A percentile compares a stretch with the other conserved stretches of the same genome.
Evolutionary conservation across 345 rosid species (phyloP).

Genomic region (Jatropha curcas): DNA sequence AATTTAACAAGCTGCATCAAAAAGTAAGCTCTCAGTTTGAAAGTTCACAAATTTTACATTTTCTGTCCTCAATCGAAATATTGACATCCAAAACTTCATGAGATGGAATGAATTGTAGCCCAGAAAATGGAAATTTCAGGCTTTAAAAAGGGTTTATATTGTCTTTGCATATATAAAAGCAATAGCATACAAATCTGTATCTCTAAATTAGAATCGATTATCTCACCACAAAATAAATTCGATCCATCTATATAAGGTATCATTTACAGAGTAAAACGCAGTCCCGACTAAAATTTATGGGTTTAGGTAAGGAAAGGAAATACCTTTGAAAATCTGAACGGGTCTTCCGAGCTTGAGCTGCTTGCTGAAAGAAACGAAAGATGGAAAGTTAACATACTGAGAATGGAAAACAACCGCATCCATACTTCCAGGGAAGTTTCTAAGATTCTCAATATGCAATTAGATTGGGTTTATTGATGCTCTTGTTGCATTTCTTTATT

Average conservation of each 20-base stretch:
- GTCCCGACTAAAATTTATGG: not conserved
- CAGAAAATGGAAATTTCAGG: no score
- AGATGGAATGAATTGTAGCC: not conserved
- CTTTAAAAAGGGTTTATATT: no score
- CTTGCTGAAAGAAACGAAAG: slow-evolving; percentile 27
- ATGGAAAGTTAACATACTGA: slow-evolving; percentile 16
- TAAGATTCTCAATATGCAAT: slow-evolving; percentile 22
- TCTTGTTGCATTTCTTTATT: not conserved
- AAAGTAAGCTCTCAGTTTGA: slow-evolving; percentile 43
- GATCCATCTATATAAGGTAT: not conserved
- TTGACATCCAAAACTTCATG: not conserved
- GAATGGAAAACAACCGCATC: slow-evolving; percentile 31
- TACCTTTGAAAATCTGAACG: slow-evolving; percentile 40
- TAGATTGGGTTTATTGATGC: not conserved
- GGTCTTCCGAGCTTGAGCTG: slow-evolving; percentile 30
- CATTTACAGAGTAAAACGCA: no score
- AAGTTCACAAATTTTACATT: slow-evolving; percentile 13
- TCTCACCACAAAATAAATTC: not conserved
- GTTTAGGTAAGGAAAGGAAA: not conserved
- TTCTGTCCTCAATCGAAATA: not conserved
- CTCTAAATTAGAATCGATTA: not conserved
- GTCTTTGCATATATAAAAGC: not conserved
- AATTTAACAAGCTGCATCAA: slow-evolving; percentile 70
- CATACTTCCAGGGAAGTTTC: slow-evolving; percentile 32
- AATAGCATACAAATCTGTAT: not conserved